Percentiles rank a stretch among this genome's conserved stretches.
phyloP scores from a whole-genome alignment of 192 early-diverging fungal species.

The Pilaira anomala region DNA sequence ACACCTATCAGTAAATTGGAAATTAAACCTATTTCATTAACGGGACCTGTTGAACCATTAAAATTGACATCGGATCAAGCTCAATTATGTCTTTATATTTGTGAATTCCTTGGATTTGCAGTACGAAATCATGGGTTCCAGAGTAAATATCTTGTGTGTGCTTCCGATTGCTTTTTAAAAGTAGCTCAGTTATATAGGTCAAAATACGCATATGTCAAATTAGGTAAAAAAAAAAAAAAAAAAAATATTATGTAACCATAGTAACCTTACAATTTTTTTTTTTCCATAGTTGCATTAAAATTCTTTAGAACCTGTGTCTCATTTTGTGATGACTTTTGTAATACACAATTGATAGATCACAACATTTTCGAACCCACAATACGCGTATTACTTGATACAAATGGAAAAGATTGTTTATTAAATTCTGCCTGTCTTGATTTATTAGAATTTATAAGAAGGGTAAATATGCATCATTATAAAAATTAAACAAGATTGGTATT shows the following conservation, averaged over 20 bases:
- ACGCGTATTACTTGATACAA: constrained; percentile 54
- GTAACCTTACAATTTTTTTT: not conserved
- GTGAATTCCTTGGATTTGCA: constrained; percentile 75
- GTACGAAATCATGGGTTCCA: constrained; percentile 70
- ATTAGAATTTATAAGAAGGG: constrained; percentile 75
- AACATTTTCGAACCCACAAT: constrained; percentile 70
- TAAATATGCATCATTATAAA: constrained; percentile 34
- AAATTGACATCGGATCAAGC: constrained; percentile 33
- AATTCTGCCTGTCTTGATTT: constrained; percentile 91
- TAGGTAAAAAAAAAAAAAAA: constrained; percentile 45
- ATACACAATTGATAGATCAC: constrained; percentile 71
- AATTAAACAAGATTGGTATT: not conserved
- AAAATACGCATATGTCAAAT: constrained; percentile 62
- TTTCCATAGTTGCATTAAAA: constrained; percentile 65
- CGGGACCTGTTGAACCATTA: constrained; percentile 14
- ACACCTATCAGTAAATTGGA: constrained; percentile 58
- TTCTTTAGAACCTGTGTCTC: constrained; percentile 77
- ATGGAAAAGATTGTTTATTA: constrained; percentile 75
- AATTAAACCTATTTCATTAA: constrained; percentile 27
- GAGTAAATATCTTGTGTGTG: constrained; percentile 74
- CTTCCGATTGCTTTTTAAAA: constrained; percentile 58
- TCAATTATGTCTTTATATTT: constrained; percentile 55
- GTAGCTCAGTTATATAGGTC: constrained; percentile 65
- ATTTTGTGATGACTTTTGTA: constrained; percentile 80
- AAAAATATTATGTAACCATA: too few species aligned